These are phyloP conservation scores for Trichoderma citrinoviride DNA, from an alignment of 2,329 filamentous ascomycete species.

Conservation along the genomic window DNA sequence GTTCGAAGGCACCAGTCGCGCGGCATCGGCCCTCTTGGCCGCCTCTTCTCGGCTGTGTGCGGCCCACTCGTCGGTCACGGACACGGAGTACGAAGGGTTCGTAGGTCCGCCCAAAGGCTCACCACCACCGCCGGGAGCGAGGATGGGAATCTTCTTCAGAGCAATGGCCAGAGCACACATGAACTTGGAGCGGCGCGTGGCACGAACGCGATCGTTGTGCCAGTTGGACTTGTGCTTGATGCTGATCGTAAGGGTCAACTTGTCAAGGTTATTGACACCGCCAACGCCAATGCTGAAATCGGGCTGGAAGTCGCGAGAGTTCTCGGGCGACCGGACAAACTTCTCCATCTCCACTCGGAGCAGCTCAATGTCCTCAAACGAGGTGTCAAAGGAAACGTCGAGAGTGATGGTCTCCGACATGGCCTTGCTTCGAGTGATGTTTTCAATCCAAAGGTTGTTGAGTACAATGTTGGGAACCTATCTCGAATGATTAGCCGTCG, in stretches of 20 bases:
- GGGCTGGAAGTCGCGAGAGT: conserved; percentile 85
- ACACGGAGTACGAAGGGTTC: conserved; percentile 79
- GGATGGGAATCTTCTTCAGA: conserved; percentile 82
- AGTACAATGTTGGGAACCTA: conserved; percentile 87
- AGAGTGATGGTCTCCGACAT: conserved; percentile 85
- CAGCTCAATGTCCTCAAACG: conserved; percentile 83
- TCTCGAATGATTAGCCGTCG: neutral
- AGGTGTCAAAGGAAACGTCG: conserved; percentile 80
- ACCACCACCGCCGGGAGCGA: conserved; percentile 71
- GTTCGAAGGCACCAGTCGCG: conserved; percentile 59
- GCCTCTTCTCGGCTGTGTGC: conserved; percentile 59
- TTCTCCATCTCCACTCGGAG: conserved; percentile 79
- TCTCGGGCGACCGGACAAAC: conserved; percentile 81
- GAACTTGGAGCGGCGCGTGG: conserved; percentile 85
- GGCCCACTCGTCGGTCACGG: conserved; percentile 68
- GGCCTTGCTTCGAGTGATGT: conserved; percentile 83
- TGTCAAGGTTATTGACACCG: conserved; percentile 81
- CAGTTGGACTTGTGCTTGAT: conserved; percentile 93
- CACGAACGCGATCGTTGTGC: conserved; percentile 81
- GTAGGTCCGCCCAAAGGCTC: conserved; percentile 61
- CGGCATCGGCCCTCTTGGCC: conserved; percentile 59
- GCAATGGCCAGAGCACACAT: conserved; percentile 90
- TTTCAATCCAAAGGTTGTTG: conserved; percentile 93
- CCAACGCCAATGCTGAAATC: conserved; percentile 76
- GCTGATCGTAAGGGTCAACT: conserved; percentile 76